phyloP scores from a whole-genome alignment of 306 rosid genomes.

The Cucumis melo region DNA sequence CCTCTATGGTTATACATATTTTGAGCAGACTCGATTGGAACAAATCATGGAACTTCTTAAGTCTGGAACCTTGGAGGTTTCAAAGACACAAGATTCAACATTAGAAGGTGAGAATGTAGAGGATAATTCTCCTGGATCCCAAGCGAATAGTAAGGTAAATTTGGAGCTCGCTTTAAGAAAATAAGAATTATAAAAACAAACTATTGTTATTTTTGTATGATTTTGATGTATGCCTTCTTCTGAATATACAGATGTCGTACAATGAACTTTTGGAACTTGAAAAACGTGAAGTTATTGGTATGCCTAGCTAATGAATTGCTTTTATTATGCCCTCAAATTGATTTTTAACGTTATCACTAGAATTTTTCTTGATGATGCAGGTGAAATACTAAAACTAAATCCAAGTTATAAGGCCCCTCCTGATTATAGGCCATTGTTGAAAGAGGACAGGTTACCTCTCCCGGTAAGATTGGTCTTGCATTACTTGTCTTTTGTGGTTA shows the following conservation, averaged over 20 bases:
- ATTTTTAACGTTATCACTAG: neutral
- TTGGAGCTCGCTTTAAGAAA: neutral
- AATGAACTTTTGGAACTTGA: constrained; percentile 62
- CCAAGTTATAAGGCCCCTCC: constrained; percentile 81
- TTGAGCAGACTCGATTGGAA: constrained; percentile 77
- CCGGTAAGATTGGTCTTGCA: constrained; percentile 56
- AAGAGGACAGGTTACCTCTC: constrained; percentile 54
- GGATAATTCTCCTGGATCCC: constrained; percentile 17
- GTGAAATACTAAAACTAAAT: constrained; percentile 72
- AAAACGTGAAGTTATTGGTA: constrained; percentile 76
- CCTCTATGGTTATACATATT: constrained; percentile 39
- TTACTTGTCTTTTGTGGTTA: constrained; percentile 1
- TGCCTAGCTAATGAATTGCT: constrained; percentile 8
- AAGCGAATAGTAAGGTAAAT: constrained; percentile 37
- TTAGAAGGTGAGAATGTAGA: constrained; percentile 22
- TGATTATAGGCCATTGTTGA: constrained; percentile 70
- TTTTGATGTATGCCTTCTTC: constrained; percentile 10
- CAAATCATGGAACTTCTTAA: constrained; percentile 59
- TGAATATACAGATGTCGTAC: constrained; percentile 20
- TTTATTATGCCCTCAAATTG: constrained; percentile 8
- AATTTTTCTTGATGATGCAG: constrained; percentile 26
- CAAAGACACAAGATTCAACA: constrained; percentile 18
- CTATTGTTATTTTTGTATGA: neutral
- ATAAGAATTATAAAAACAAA: neutral
- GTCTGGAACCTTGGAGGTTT: constrained; percentile 32